Evolutionary conservation across 306 rosid genomes (phyloP), one percentile per base, ranked within the genome.

Genomic region (Cucurbita pepo): DNA sequence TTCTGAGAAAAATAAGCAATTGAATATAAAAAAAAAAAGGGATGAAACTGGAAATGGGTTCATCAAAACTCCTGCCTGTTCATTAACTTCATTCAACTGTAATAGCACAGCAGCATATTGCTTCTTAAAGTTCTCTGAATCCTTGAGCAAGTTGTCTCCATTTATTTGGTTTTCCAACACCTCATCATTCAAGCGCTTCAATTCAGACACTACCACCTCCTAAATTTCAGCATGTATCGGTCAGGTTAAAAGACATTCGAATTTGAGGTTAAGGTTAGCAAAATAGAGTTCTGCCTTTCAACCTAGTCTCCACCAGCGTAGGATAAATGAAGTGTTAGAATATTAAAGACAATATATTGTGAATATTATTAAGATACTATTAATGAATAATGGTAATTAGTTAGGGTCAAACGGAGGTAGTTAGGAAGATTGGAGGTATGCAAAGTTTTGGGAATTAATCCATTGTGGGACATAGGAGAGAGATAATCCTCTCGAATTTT

Each of bases 201-300:
- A 85, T 82, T 87, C 97, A 69, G 92, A 81, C 72, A 90, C 81
- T 71, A 90, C 87, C 52, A 82, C 86, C 59, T 94, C 97, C 98
- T 94, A 79, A 30, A 61, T 75, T 51, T 75, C 36, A 34, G 43
- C 34, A 51, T 48, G 36, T 3, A 40, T 56, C 19, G 19, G 40
- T 19, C 51, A 56, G 76, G 65, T 56, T 40, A 25, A 56, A 72
- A 43, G 48, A 22, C 45, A 40, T 3, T 18, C 53, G 13, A 72
- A 56, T 40, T 54, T 22, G 37, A 72, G 13, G 13, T 37, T 55
- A 11, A 56, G 12, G 54, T 56, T 14, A 72, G 58, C 58, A 30
- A 65, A 65, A 43, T 16, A 50, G 44, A 50, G n/a, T 69, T 69
- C 56, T 69, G 25, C 22, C 5, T 69, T 69, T 30, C 43, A 67